Base-by-base conservation (phyloP, 2,329 filamentous ascomycete species). In the Cladophialophora yegresii region DNA sequence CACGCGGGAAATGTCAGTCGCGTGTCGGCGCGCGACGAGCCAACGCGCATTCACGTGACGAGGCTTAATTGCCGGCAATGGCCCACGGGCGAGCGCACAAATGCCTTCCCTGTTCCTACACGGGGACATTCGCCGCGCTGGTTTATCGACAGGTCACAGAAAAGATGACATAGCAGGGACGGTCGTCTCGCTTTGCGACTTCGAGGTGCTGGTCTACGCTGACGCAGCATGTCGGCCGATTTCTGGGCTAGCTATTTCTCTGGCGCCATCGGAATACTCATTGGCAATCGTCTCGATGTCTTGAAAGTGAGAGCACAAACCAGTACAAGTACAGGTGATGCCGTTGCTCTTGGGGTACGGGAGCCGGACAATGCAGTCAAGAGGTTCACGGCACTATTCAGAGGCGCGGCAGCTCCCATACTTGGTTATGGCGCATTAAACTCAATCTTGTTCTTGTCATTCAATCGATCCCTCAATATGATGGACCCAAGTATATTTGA, bases 181-280 rank as follows among this genome's bases (percentile, higher is more conserved):
- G 51, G 16, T 13, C 16, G 6, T 40, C 36, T 40, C 36, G 36
- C 6, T 40, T 45, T 4, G n/a, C 33, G 26, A 8, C 51, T 10
- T 54, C 28, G n/a, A n/a, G 23, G 26, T 12, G 22, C 12, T 10
- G 51, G 13, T 28, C n/a, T n/a, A 28, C 12, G n/a, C 13, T 20
- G 13, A 28, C 5, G 32, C 22, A 62, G 32, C 57, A 93, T 95
- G 90, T 91, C 90, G 57, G 86, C 91, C 71, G 93, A 96, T 75
- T 97, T 97, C 77, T 96, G 91, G 90, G 91, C 93, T 63, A 92
- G 93, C 73, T 97, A 96, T 77, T 79, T 95, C 66, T 93, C 90
- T 74, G 93, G 93, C 59, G 92, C 90, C 63, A 83, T 89, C 55
- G 91, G 92, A 53, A 97, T 97, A 72, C 80, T 96, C 54, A 89